Conservation (phyloP, 805 yeast genomes). For the Groenewaldozyma tartarivorans region DNA sequence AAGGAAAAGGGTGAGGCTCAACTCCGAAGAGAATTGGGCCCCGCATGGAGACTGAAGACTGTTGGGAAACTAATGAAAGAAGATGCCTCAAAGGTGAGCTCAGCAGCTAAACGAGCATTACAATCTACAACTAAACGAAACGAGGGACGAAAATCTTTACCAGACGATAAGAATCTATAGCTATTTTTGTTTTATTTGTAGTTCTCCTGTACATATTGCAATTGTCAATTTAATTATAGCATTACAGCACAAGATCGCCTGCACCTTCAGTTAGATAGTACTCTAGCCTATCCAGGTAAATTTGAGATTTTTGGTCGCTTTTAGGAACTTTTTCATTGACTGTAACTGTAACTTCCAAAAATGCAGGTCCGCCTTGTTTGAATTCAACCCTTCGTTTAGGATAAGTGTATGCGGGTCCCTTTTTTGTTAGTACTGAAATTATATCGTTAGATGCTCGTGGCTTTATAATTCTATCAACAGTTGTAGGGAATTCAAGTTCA, state of each 20-base stretch:
- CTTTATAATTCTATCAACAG: constrained; percentile 10
- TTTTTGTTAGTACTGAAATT: constrained; percentile 26
- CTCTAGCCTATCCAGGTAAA: constrained; percentile 24
- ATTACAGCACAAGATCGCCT: constrained; percentile 16
- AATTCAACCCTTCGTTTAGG: constrained; percentile 6
- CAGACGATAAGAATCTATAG: not conserved
- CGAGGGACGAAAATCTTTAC: not conserved
- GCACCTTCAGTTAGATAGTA: constrained; percentile 20
- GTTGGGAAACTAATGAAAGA: constrained; percentile 35
- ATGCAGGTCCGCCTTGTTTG: constrained; percentile 17
- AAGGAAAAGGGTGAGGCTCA: constrained; percentile 41
- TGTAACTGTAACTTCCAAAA: constrained; percentile 17
- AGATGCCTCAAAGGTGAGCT: constrained; percentile 28
- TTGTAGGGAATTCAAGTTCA: constrained; percentile 23
- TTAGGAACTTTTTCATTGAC: constrained; percentile 27
- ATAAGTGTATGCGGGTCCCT: constrained; percentile 13
- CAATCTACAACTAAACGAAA: constrained; percentile 1
- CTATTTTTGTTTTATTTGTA: too few relatives aligned
- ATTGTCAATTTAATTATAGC: not conserved
- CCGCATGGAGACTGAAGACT: constrained; percentile 50
- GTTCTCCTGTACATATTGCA: not conserved
- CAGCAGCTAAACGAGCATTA: constrained; percentile 12
- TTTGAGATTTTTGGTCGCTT: constrained; percentile 38
- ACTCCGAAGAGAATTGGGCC: constrained; percentile 46
- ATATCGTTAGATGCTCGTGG: constrained; percentile 16